Base-by-base conservation (phyloP, 2,329 filamentous ascomycete genomes). In the Aquanectria penicillioides region DNA sequence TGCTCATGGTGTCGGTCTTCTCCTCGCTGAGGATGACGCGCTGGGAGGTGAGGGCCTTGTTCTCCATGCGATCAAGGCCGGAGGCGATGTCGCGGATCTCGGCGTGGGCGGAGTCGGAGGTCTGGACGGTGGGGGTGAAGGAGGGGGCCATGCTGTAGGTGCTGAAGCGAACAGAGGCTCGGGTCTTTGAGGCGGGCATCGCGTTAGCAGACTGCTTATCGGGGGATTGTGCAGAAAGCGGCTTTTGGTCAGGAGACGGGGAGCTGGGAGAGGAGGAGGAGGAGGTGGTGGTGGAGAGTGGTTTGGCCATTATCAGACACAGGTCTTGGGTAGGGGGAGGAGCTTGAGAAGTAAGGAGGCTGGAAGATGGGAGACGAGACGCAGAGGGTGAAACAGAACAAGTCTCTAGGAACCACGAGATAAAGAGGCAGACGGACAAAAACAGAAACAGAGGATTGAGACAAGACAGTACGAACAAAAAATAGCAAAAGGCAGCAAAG, bases 61-160 rank as follows among this genome's bases (percentile, higher is more conserved):
- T 95, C 77, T 96, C 92, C 79, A 97, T 91, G 71, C 93, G 91
- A 71, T 93, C 89, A 64, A 97, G 86, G 59, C 91, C 89, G 61
- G 89, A 86, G 69, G 91, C 90, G 75, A 95, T 93, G 67, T 91
- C 86, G 75, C 78, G 78, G 68, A 87, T 86, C 74, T 87, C 85
- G 67, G 82, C 81, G 44, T 81, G 79, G 43, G 80, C 83, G 38
- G 83, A 85, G 74, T 87, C 84, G 64, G 73, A 81, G 23, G 81
- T 83, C 64, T 74, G 77, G 57, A 84, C 75, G 26, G 83, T 85
- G 50, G 82, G 77, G 18, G 89, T 86, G 73, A 95, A 71, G 15
- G 84, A 86, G 13, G 83, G 83, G 7, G 84, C 78, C 75, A 83
- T 83, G 79, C 84, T 86, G 77, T 84, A 86, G 60, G 84, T 84